Evolutionary conservation across 208 protist species (phyloP).

Genomic region (Leishmania tarentolae): DNA sequence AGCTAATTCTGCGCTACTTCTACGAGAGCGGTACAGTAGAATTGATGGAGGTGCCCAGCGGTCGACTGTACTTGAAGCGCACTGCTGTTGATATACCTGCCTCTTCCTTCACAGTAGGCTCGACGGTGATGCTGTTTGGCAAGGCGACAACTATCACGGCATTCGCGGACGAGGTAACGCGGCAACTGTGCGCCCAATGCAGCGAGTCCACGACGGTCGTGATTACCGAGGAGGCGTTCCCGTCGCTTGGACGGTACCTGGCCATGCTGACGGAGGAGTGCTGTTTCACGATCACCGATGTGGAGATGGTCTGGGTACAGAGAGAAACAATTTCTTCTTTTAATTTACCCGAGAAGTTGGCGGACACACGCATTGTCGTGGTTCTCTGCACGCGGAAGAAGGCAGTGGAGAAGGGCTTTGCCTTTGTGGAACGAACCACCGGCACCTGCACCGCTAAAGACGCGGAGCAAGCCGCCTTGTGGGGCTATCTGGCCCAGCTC

Average conservation of each 20-base stretch:
- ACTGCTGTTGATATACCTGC: conserved; percentile 41
- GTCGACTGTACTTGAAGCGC: conserved; percentile 69
- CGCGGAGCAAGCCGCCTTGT: conserved; percentile 53
- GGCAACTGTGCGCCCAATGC: conserved; percentile 70
- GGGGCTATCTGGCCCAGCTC: conserved; percentile 38
- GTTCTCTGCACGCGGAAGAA: conserved; percentile 38
- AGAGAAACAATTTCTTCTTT: conserved; percentile 34
- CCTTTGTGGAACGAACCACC: conserved; percentile 56
- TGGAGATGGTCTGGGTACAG: conserved; percentile 76
- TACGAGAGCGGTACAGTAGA: conserved; percentile 80
- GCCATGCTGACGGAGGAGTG: conserved; percentile 84
- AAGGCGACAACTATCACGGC: conserved; percentile 59
- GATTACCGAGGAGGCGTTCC: conserved; percentile 59
- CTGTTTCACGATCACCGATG: conserved; percentile 57
- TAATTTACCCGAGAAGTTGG: conserved; percentile 51
- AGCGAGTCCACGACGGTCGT: conserved; percentile 68
- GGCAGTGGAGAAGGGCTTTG: conserved; percentile 67
- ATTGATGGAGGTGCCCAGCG: conserved; percentile 60
- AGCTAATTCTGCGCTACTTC: conserved; percentile 72
- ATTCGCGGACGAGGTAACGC: conserved; percentile 84
- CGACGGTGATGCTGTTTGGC: conserved; percentile 67
- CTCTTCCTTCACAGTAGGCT: conserved; percentile 63
- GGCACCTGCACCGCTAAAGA: conserved; percentile 57
- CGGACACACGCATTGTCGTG: conserved; percentile 55
- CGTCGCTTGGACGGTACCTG: conserved; percentile 63